Evolutionary conservation across 108 stramenopile genomes (phyloP), one percentile per base, ranked within the genome.

Genomic region (Asterionellopsis glacialis): DNA sequence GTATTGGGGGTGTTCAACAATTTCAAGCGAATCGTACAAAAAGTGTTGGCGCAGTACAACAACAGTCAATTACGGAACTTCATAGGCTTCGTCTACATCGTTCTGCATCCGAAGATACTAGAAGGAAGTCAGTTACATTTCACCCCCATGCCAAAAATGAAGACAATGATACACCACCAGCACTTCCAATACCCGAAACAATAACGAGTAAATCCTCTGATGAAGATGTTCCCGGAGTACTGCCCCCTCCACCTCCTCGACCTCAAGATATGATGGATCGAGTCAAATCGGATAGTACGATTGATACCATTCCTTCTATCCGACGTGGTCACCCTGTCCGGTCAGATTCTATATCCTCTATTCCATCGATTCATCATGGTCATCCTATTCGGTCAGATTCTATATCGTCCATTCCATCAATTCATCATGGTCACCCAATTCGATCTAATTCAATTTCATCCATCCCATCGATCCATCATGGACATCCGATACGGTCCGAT

Each of bases 391-490:
- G 68, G 11, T 49, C 62, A 24, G 65, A 68, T 15, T 75, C 74
- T 0, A 51, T 67, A 18, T 28, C 60, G 9, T 59, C 41, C 58
- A 63, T 68, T 16, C 63, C 74, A 5, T 65, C 60, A 7, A 19
- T 73, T 39, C 61, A 67, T 33, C 65, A 58, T 58, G 64, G 50
- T 15, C 47, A 41, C 19, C 56, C 77, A n/a, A 28, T 53, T 43
- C 51, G 61, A 16, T 14, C 41, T 14, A 51, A 65, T 13, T 56
- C 60, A 11, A 26, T 61, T 55, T 55, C 59, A 11, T 60, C 63
- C 42, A 60, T 78, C 45, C 74, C 78, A 0, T 64, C 69, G 4
- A 52, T 75, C 14, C 79, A 75, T 1, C 68, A 45, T 0, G 79
- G 40, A 51, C 59, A 69, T 28, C 50, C 33, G 12, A 13, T 62